Evolutionary conservation across 2,329 filamentous ascomycete species (phyloP).

Genomic region (Trichophyton simii): DNA sequence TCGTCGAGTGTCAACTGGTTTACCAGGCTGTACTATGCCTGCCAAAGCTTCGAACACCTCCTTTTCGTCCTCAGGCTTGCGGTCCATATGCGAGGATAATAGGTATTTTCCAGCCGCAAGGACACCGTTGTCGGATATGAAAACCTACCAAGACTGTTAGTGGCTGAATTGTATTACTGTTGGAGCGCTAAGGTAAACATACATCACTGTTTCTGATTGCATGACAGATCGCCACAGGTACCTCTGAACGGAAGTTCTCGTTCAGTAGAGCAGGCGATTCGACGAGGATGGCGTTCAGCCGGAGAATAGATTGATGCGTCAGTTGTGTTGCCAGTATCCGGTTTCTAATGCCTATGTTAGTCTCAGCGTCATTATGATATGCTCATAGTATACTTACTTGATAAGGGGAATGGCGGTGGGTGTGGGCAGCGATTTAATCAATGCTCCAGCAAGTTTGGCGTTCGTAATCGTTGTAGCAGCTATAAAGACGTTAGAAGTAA

Average conservation of each 20-base stretch:
- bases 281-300: slow-evolving; percentile 75
- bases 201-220: slow-evolving; percentile 68
- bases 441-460: slow-evolving; percentile 74
- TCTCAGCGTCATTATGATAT: background rate
- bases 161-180: background rate
- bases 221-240: slow-evolving; percentile 63
- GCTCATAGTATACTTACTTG: slow-evolving; percentile 31
- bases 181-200: slow-evolving; percentile 29
- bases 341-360: slow-evolving; percentile 44
- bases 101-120: slow-evolving; percentile 86
- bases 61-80: slow-evolving; percentile 62
- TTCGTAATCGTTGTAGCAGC: slow-evolving; percentile 75
- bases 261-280: slow-evolving; percentile 63
- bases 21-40: slow-evolving; percentile 61
- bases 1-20: slow-evolving; percentile 69
- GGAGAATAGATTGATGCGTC: slow-evolving; percentile 66
- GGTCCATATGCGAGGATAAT: slow-evolving; percentile 47
- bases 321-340: slow-evolving; percentile 68
- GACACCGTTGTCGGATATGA: slow-evolving; percentile 76
- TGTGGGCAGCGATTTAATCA: slow-evolving; percentile 71
- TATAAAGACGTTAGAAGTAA: slow-evolving; percentile 15
- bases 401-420: slow-evolving; percentile 53
- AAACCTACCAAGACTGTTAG: slow-evolving; percentile 42
- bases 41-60: slow-evolving; percentile 69
- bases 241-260: slow-evolving; percentile 57